Conservation (phyloP, 371 early-diverging fungal genomes). For the Mortierella sp. region DNA sequence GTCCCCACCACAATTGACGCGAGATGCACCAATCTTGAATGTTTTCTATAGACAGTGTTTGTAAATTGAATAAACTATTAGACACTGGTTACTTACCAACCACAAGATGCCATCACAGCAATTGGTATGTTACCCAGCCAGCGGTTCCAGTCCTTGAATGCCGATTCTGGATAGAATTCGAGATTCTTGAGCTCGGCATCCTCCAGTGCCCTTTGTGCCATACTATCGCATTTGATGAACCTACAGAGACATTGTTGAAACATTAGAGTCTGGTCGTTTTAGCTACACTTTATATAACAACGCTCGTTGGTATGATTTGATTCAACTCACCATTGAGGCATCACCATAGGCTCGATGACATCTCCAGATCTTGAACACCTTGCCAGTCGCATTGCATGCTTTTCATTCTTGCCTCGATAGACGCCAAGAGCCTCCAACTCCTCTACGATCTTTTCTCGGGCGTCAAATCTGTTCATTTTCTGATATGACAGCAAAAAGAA, state of each 20-base stretch:
- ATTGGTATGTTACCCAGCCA: constrained; percentile 85
- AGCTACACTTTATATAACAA: background rate
- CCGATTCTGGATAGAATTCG: constrained; percentile 84
- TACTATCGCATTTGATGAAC: constrained; percentile 89
- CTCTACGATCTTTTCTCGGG: constrained; percentile 78
- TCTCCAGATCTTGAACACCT: constrained; percentile 94
- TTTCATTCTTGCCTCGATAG: constrained; percentile 81
- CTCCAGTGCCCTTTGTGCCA: constrained; percentile 81
- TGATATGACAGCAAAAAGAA: constrained; percentile 26
- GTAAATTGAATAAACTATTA: background rate
- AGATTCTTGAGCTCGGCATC: constrained; percentile 82
- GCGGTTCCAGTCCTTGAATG: constrained; percentile 89
- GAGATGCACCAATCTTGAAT: constrained; percentile 99
- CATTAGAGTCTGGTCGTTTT: background rate
- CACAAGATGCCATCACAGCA: background rate
- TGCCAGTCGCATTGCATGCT: constrained; percentile 92
- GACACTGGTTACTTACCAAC: too few species aligned
- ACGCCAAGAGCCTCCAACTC: constrained; percentile 71
- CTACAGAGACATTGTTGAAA: constrained; percentile 30
- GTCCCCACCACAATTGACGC: constrained; percentile 99
- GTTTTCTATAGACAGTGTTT: constrained; percentile 64
- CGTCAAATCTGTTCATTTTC: constrained; percentile 89
- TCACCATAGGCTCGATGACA: constrained; percentile 96
- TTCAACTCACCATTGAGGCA: constrained; percentile 95
- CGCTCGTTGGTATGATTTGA: background rate